Evolutionary conservation across 768 basidiomycete species (phyloP), one percentile per base, ranked within the genome.

Genomic region (Trametes sanguinea): DNA sequence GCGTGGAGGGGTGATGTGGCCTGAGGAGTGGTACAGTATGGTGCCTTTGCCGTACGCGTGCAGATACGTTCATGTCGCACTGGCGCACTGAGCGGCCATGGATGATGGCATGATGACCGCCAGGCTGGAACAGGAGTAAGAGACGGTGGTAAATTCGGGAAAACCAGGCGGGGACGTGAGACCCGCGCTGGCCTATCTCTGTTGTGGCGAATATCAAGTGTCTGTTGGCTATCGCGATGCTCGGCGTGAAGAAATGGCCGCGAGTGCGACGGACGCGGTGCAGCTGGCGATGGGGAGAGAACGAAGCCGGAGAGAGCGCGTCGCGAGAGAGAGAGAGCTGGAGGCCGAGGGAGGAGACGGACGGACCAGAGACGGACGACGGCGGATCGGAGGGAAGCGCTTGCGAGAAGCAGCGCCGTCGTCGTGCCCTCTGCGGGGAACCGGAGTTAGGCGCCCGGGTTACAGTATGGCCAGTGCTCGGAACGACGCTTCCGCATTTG

Each of bases 141-240:
- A 6, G 11, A 37, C 11, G 35, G 48, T 32, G 29, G 54, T 14
- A 51, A 42, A 50, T 30, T 57, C 55, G 61, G 61, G 39, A 42
- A 62, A 62, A 62, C 40, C 3, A 35, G 35, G 54, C 54, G 61
- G 46, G 39, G 30, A 61, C 54, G 55, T 55, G 60, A 54, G 60
- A 61, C 60, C 32, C 40, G 39, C 46, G 39, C 46, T 3, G 52
- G 44, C 37, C 51, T 53, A 47, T 40, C 39, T 33, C 11, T 9
- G n/a, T 11, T 37, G 35, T 37, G 35, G 11, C 35, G 35, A 37
- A 37, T 37, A 6, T 37, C 35, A 37, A 37, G 35, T 37, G 35
- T 14, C 2, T 9, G 8, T 43, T 43, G 42, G 9, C 14, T 43
- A 16, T 9, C 14, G 42, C 5, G 13, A 43, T n/a, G 42, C 6